Base-by-base conservation (phyloP, 2,329 filamentous ascomycete genomes). In the Massarina eburnea region DNA sequence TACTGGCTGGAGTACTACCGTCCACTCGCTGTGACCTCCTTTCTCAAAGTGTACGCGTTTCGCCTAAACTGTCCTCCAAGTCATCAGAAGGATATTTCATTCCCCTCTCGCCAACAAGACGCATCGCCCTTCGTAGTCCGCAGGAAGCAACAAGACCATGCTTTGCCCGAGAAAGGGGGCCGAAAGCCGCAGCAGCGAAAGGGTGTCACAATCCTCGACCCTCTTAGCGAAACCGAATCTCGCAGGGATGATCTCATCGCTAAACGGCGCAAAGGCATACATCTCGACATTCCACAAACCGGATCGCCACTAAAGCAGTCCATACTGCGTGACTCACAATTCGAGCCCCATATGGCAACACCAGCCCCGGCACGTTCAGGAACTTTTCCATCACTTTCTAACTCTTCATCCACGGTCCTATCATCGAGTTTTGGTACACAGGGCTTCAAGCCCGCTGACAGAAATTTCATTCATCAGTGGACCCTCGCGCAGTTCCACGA, bases 1-100 rank as follows among this genome's bases (percentile, higher is more conserved):
- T 99, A 96, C 70, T 99, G 94, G 94, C 77, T 94, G 7, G 94
- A 99, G 67, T 97, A 96, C 68, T 99, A 99, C 66, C 84, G 91
- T 12, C 94, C 94, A 0, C 80, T 89, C 7, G 89, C 88, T 0
- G 74, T 97, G 1, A 96, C 94, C 0, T 94, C 90, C 0, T 90
- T 97, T 55, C 81, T 85, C 12, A 99, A 96, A 66, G 88, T 96
- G 67, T 96, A 96, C 65, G 83, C 90, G 0, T 96, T 88, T 71
- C 91, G 89, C 64, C 89, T 97, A 80, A 95, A 92, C 63, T 61
- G 58, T 6, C 94, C 89, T 3, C 83, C 91, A 52, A 86, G 88
- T 6, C 79, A 91, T 63, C 85, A 91, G 24, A 87, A 88, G 9
- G 80, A 91, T 48, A 86, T 86, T 46, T 82, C 84, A 1, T 85